Evolutionary conservation across 768 basidiomycete genomes (phyloP).

Genomic region (Boletus rex-veris): DNA sequence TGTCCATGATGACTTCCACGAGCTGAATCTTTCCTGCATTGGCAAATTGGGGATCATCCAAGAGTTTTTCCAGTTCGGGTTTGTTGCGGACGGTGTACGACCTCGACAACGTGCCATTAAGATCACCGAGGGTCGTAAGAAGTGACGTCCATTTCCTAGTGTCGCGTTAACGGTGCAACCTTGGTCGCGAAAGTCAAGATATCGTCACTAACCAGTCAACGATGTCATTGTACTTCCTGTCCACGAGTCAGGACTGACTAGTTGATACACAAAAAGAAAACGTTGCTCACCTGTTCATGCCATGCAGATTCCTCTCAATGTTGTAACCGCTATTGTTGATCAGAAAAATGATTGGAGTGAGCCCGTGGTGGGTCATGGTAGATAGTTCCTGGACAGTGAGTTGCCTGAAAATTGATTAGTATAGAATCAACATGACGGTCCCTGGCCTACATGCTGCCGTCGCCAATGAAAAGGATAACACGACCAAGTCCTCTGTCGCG

Average conservation of each 20-base stretch:
- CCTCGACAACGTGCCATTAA: conserved; percentile 44
- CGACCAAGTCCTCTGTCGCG: conserved; percentile 58
- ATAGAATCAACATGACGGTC: background rate
- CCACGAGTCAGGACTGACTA: background rate
- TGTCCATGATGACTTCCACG: conserved; percentile 77
- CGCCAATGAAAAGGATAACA: conserved; percentile 82
- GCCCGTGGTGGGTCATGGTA: conserved; percentile 68
- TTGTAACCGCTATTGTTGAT: conserved; percentile 83
- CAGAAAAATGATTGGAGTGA: conserved; percentile 83
- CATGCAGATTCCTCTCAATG: conserved; percentile 82
- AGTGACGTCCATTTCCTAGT: conserved; percentile 62
- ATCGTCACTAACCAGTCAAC: conserved; percentile 51
- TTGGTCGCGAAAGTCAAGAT: background rate
- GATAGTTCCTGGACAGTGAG: conserved; percentile 81
- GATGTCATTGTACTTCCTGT: conserved; percentile 84
- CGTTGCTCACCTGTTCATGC: conserved; percentile 44
- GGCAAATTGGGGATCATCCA: conserved; percentile 61
- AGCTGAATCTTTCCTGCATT: conserved; percentile 67
- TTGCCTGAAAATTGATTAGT: conserved; percentile 44
- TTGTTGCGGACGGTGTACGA: conserved; percentile 70
- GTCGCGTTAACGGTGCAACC: background rate
- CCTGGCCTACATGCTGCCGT: conserved; percentile 66
- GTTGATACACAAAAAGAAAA: background rate
- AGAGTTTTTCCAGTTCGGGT: conserved; percentile 60
- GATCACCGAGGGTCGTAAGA: conserved; percentile 54